Percentiles rank a stretch among this genome's conserved stretches.
Evolutionary conservation across 176 grass and related monocot genomes (phyloP).

Genomic region (Triticum aestivum): IWGSC_CS_RefSeq_v2.1 NC_057797.1:84039050-84039549

Average conservation of each 20-base stretch:
- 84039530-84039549: slow-evolving; percentile 7
- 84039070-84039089: not conserved
- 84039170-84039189: slow-evolving; percentile 42
- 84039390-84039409: slow-evolving; percentile 58
- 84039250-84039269: not conserved
- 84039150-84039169: slow-evolving; percentile 35
- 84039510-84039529: slow-evolving; percentile 50
- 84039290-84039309: not conserved
- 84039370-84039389: slow-evolving; percentile 62
- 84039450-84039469: slow-evolving; percentile 53
- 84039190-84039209: slow-evolving; percentile 1
- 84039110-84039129: slow-evolving; percentile 49
- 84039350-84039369: slow-evolving; percentile 15
- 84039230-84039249: not conserved
- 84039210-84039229: not conserved
- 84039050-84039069: slow-evolving; percentile 57
- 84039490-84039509: slow-evolving; percentile 45
- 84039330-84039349: slow-evolving; percentile 17
- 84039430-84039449: slow-evolving; percentile 74
- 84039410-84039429: slow-evolving; percentile 43
- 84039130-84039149: slow-evolving; percentile 35
- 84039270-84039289: slow-evolving; percentile 1
- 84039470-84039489: slow-evolving; percentile 57
- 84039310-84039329: slow-evolving; percentile 16
- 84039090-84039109: slow-evolving; percentile 52